Percentiles rank a stretch among this genome's conserved stretches.
These are phyloP conservation scores for Afroboletus lepidellus DNA, from an alignment of 1,284 basidiomycete species.

Conservation along the genomic window DNA sequence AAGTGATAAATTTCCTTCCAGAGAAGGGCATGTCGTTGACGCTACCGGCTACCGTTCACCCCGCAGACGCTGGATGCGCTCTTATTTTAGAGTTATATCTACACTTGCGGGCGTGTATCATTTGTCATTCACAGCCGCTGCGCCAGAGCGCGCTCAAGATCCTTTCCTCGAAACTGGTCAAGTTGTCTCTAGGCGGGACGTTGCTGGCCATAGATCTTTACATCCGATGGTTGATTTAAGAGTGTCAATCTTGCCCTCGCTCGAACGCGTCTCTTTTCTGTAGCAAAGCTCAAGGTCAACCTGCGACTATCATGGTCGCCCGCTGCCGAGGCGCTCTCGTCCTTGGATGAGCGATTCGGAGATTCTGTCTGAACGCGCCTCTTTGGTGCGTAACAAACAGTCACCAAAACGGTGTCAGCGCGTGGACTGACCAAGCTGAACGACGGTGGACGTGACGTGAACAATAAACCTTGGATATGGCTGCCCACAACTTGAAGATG, in stretches of 20 bases:
- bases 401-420: slow-evolving; percentile 10
- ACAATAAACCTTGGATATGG: slow-evolving; percentile 59
- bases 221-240: slow-evolving; percentile 65
- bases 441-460: slow-evolving; percentile 23
- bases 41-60: background rate
- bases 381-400: slow-evolving; percentile 57
- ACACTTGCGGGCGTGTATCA: slow-evolving; percentile 43
- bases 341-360: slow-evolving; percentile 57
- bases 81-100: slow-evolving; percentile 47
- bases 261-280: background rate
- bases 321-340: slow-evolving; percentile 67
- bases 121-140: slow-evolving; percentile 58
- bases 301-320: slow-evolving; percentile 86
- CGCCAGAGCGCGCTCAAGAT: slow-evolving; percentile 58
- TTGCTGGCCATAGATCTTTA: slow-evolving; percentile 56
- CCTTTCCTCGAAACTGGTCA: slow-evolving; percentile 46
- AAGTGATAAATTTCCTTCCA: slow-evolving; percentile 5
- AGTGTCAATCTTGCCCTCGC: slow-evolving; percentile 17
- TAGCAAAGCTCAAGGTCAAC: slow-evolving; percentile 89
- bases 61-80: slow-evolving; percentile 26
- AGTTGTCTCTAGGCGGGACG: slow-evolving; percentile 44
- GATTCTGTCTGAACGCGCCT: slow-evolving; percentile 72
- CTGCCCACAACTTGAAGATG: slow-evolving; percentile 61
- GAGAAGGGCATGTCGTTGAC: background rate
- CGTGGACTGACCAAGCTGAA: slow-evolving; percentile 15